phyloP scores from a whole-genome alignment of 306 rosid species.

The Prunus persica region DNA sequence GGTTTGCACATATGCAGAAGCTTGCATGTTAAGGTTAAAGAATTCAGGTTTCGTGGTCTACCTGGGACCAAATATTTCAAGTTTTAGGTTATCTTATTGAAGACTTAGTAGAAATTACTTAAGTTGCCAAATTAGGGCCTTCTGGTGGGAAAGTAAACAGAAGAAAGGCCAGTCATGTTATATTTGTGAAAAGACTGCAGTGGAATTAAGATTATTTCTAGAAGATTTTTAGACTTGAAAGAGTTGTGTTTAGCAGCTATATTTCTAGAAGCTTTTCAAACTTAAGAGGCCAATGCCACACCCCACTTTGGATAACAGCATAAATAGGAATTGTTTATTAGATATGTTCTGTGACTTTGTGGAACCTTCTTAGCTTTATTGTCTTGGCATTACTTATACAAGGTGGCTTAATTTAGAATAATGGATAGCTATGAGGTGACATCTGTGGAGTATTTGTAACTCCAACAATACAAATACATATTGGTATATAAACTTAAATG shows the following conservation, averaged over 20 bases:
- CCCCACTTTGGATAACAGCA: background rate
- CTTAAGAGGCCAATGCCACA: background rate
- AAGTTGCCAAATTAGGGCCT: background rate
- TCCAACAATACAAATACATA: background rate
- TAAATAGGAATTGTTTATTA: background rate
- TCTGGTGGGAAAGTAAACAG: background rate
- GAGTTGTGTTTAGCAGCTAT: background rate
- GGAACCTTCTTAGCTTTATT: background rate
- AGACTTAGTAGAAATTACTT: background rate
- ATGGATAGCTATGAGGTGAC: conserved; percentile 4
- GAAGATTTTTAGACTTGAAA: background rate
- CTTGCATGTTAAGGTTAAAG: background rate
- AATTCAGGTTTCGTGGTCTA: background rate
- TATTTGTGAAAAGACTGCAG: background rate
- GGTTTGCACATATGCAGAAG: background rate
- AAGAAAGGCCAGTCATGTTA: background rate
- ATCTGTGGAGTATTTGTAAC: conserved; percentile 2
- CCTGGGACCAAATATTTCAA: background rate
- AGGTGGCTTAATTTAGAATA: background rate
- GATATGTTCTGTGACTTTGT: background rate
- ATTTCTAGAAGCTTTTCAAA: background rate
- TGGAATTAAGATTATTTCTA: background rate
- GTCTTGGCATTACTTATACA: background rate
- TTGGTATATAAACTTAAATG: conserved; percentile 10
- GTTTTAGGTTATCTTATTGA: background rate